Conservation (phyloP, 2,329 filamentous ascomycete species). For the Penicillium sp. region DNA sequence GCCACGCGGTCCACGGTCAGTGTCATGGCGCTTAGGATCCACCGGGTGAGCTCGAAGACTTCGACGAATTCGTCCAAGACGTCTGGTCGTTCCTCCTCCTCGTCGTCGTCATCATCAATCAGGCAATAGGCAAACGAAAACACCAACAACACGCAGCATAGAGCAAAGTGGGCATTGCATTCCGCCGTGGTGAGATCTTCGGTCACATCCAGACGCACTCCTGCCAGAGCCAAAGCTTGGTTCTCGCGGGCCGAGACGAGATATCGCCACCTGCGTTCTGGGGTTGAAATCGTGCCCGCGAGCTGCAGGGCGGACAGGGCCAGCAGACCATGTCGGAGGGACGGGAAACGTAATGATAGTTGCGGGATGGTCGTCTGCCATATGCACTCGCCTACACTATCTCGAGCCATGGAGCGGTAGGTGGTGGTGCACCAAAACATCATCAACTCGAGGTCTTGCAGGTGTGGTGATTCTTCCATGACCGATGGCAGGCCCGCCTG, state of each 20-base stretch:
- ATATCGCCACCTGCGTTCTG: constrained; percentile 23
- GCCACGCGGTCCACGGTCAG: constrained; percentile 25
- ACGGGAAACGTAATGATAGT: constrained; percentile 30
- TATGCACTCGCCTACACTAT: constrained; percentile 23
- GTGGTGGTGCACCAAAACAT: constrained; percentile 37
- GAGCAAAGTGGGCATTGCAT: constrained; percentile 37
- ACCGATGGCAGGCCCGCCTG: constrained; percentile 2
- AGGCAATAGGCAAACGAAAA: constrained; percentile 36
- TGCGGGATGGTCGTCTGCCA: constrained; percentile 35
- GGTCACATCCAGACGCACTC: constrained; percentile 21
- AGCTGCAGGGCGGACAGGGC: constrained; percentile 37
- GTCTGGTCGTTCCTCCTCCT: constrained; percentile 6
- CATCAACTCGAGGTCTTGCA: constrained; percentile 36
- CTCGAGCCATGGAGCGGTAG: constrained; percentile 31
- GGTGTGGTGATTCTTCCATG: constrained; percentile 17
- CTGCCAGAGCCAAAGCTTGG: constrained; percentile 25
- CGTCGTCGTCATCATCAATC: constrained; percentile 13
- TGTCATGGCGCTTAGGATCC: constrained; percentile 29
- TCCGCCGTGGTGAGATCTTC: constrained; percentile 27
- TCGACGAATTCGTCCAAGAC: constrained; percentile 33
- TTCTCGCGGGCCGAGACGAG: constrained; percentile 30
- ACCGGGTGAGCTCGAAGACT: constrained; percentile 31
- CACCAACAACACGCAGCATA: constrained; percentile 34
- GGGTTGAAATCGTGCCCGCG: constrained; percentile 16
- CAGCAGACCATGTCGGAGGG: constrained; percentile 36